Base-by-base conservation (phyloP, 176 grass and related monocot species). In the Neostapfia colusana region DNA sequence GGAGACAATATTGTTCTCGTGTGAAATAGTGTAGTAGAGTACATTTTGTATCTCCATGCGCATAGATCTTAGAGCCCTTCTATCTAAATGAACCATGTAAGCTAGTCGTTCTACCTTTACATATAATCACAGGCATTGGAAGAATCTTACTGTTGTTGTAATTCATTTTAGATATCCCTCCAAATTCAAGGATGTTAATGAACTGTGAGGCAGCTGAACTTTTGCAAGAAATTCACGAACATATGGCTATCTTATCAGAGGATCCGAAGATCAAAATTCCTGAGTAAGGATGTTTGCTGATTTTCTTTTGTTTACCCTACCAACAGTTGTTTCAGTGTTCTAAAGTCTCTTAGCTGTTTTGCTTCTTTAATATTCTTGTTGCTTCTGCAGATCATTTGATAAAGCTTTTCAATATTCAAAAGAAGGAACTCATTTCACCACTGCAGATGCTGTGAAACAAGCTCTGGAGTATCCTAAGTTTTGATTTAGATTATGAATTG, bases 201-300 rank as follows among this genome's bases (percentile, higher is more conserved):
- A 84, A 95, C 66, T 99, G 95, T 83, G 91, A 99, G 82, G 95
- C 77, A 45, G 80, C 85, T 59, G 89, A 92, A 85, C 73, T 88
- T 72, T 88, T 99, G 72, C 85, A 95, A 90, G 83, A 90, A 82
- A 95, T 99, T 75, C 89, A 95, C 1, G 91, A 92, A 51, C 87
- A 95, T 70, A 92, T 95, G 95, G 85, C 90, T 71, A 91, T 99
- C 67, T 88, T 99, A 84, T 92, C 89, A 42, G 89, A 99, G 66
- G 95, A 99, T 59, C 89, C 91, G 55, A 92, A 81, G 20, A 87
- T 99, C 43, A 95, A 99, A 90, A 90, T 95, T 48, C 95, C 95
- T 27, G 85, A 90, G 95, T 99, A 95, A 84, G 77, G 44, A 20
- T 76, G 12, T 37, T 84, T 84, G 2, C 16, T 64, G 15, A 37